A percentile compares a stretch with the other conserved stretches of the same genome.
Conservation (phyloP, 352 stramenopile species). For the Pelagophyceae sp. region DNA sequence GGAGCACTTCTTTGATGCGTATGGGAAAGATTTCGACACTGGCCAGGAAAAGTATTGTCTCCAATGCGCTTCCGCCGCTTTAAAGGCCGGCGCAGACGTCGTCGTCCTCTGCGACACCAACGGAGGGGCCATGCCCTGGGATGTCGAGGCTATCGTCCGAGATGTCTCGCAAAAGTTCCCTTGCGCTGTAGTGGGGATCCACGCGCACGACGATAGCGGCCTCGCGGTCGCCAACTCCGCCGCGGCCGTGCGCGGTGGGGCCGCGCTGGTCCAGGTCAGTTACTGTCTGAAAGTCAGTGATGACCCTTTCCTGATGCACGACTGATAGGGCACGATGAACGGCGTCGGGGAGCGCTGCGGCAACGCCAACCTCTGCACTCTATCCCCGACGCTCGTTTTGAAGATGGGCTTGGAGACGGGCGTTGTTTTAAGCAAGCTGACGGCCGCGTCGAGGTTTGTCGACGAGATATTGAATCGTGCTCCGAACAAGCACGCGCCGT, state of each 20-base stretch:
- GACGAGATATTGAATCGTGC: slow-evolving; percentile 58
- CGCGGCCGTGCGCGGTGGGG: slow-evolving; percentile 44
- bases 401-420: slow-evolving; percentile 35
- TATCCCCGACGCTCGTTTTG: slow-evolving; percentile 56
- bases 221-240: slow-evolving; percentile 62
- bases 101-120: slow-evolving; percentile 71
- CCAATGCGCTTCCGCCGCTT: slow-evolving; percentile 46
- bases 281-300: no score
- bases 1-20: slow-evolving; percentile 68
- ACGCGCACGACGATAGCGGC: slow-evolving; percentile 65
- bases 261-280: slow-evolving; percentile 60
- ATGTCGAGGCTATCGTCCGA: slow-evolving; percentile 41
- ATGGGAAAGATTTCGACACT: no score
- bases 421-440: slow-evolving; percentile 50
- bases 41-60: no score
- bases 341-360: slow-evolving; percentile 60
- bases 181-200: slow-evolving; percentile 46
- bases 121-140: slow-evolving; percentile 60
- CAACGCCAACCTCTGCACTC: slow-evolving; percentile 62
- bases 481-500: slow-evolving; percentile 45
- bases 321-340: slow-evolving; percentile 58
- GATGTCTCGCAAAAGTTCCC: slow-evolving; percentile 21
- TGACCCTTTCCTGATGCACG: no score
- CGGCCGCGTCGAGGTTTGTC: slow-evolving; percentile 52
- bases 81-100: slow-evolving; percentile 47